Percentiles rank a stretch among this genome's conserved stretches.
Evolutionary conservation across 1,284 basidiomycete species (phyloP).

Genomic region (Leccinum angustisporum): DNA sequence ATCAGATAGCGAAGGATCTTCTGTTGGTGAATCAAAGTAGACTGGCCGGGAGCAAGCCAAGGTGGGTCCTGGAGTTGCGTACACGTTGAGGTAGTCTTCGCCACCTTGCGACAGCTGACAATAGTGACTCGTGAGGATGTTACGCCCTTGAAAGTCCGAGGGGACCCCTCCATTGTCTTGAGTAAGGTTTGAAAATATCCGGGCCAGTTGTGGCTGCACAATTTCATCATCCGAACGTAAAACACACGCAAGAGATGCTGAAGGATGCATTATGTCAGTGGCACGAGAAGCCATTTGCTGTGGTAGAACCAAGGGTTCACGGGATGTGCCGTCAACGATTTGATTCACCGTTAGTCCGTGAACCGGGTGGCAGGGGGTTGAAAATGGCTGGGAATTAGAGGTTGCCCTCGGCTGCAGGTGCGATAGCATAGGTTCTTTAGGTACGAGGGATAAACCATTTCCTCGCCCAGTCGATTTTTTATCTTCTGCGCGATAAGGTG

Average conservation of each 20-base stretch:
- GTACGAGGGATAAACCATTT: background rate
- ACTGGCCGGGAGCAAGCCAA: conserved; percentile 34
- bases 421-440: background rate
- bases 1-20: conserved; percentile 48
- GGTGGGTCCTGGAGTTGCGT: conserved; percentile 34
- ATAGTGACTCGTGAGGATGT: conserved; percentile 2
- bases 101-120: conserved; percentile 5
- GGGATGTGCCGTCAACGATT: background rate
- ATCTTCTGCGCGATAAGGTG: conserved; percentile 5
- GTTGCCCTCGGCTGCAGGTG: background rate
- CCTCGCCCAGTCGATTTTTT: background rate
- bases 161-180: conserved; percentile 9
- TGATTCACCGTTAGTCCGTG: conserved; percentile 1
- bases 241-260: conserved; percentile 8
- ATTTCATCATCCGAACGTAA: conserved; percentile 25
- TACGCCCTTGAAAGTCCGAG: conserved; percentile 19
- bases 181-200: conserved; percentile 10
- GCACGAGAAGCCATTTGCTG: conserved; percentile 13
- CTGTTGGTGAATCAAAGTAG: conserved; percentile 54
- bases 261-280: conserved; percentile 13
- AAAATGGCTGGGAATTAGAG: conserved; percentile 23
- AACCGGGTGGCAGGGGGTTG: conserved; percentile 26
- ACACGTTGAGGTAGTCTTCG: conserved; percentile 21
- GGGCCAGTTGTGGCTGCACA: conserved; percentile 5
- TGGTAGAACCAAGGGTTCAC: conserved; percentile 4